A percentile compares a stretch with the other conserved stretches of the same genome.
Conservation (phyloP, 495 filamentous ascomycete species). For the Cercophora sp. region DNA sequence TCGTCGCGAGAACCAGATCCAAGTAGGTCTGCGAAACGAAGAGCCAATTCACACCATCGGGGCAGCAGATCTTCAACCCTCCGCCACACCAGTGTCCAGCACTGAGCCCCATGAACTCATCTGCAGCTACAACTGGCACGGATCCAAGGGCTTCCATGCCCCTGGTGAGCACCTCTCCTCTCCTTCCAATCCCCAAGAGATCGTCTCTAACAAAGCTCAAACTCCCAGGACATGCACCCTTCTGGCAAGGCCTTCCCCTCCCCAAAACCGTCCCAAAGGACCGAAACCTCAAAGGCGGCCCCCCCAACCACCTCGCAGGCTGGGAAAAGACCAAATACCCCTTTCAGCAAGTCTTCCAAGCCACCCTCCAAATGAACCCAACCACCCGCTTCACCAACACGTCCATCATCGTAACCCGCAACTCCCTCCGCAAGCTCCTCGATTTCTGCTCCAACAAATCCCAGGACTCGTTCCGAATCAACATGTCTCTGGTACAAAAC, state of each 20-base stretch:
- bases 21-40: neutral
- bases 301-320: neutral
- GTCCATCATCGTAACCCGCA: conserved; percentile 9
- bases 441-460: conserved; percentile 3
- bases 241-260: conserved; percentile 5
- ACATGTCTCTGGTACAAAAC: conserved; percentile 6
- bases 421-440: conserved; percentile 14
- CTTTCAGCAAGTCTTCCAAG: conserved; percentile 10
- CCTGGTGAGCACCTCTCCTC: neutral
- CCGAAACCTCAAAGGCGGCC: neutral
- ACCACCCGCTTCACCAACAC: conserved; percentile 9
- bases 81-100: neutral
- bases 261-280: neutral
- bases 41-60: neutral
- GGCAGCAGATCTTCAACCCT: neutral
- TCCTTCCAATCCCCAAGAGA: no score
- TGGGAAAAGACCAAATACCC: no score
- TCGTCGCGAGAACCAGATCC: no score
- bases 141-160: conserved; percentile 2
- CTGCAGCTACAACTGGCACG: conserved; percentile 15
- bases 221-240: conserved; percentile 3
- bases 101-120: neutral
- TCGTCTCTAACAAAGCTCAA: neutral
- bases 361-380: conserved; percentile 7
- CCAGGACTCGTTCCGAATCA: conserved; percentile 7